A percentile compares a stretch with the other conserved stretches of the same genome.
Evolutionary conservation across 257 asterid genomes (phyloP).

Genomic region (Rhazya stricta): DNA sequence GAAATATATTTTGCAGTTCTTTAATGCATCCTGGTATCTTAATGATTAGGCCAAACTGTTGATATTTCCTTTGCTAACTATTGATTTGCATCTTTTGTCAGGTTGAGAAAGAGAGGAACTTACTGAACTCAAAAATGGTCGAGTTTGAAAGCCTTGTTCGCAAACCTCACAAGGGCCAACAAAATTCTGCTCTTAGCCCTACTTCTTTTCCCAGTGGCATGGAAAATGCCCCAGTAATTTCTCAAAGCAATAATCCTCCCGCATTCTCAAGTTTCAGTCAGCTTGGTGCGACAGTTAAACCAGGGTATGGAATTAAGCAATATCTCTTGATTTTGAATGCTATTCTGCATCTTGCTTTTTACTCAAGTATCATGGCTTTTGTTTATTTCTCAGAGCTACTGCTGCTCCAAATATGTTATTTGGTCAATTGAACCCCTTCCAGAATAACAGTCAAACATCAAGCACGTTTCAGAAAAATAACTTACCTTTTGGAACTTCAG

Average conservation of each 20-base stretch:
- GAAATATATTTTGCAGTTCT: background rate
- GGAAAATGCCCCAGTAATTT: conserved; percentile 26
- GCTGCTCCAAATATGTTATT: conserved; percentile 51
- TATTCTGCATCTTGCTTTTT: conserved; percentile 14
- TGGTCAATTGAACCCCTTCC: conserved; percentile 50
- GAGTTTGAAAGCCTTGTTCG: conserved; percentile 67
- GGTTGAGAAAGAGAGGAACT: conserved; percentile 77
- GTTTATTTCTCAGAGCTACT: conserved; percentile 43
- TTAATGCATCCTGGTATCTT: background rate
- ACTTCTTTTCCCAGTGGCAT: conserved; percentile 36
- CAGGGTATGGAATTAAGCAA: conserved; percentile 46
- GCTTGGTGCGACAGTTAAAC: conserved; percentile 45
- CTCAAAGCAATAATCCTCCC: conserved; percentile 41
- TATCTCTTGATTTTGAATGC: conserved; percentile 19
- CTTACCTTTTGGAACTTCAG: conserved; percentile 41
- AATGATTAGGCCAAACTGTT: background rate
- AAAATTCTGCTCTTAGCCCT: conserved; percentile 38
- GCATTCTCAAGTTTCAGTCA: conserved; percentile 65
- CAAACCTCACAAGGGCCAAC: conserved; percentile 36
- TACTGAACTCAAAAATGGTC: conserved; percentile 53
- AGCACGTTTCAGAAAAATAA: conserved; percentile 32
- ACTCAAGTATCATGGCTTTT: conserved; percentile 11
- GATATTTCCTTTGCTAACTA: conserved; percentile 12
- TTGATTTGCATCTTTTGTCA: conserved; percentile 31
- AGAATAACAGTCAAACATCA: conserved; percentile 47